These are phyloP conservation scores for Globisporangium okanoganense DNA, from an alignment of 352 stramenopile species.

Conservation along the genomic window DNA sequence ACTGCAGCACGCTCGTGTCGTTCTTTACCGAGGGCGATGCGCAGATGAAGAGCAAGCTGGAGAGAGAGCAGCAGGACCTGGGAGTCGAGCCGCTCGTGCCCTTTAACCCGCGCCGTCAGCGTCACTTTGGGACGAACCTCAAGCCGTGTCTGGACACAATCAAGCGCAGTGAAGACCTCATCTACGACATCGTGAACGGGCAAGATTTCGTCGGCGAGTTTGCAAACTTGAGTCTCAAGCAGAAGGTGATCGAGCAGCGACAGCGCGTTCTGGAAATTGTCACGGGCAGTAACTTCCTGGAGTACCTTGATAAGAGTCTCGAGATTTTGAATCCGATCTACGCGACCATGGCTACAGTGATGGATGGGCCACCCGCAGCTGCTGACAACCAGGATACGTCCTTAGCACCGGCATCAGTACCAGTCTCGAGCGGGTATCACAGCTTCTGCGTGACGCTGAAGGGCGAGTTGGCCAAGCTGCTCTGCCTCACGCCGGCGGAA, in stretches of 20 bases:
- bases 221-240: background rate
- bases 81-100: background rate
- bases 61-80: background rate
- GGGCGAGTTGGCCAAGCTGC: background rate
- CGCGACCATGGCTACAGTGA: background rate
- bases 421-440: conserved; percentile 8
- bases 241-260: background rate
- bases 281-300: conserved; percentile 1
- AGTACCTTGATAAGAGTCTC: conserved; percentile 10
- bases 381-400: background rate
- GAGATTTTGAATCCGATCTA: conserved; percentile 8
- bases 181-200: conserved; percentile 6
- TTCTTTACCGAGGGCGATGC: conserved; percentile 13
- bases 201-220: background rate
- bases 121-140: background rate
- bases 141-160: conserved; percentile 2
- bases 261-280: background rate
- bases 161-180: conserved; percentile 9
- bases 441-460: background rate
- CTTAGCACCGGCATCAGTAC: background rate
- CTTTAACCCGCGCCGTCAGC: background rate
- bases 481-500: background rate
- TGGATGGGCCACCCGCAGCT: background rate
- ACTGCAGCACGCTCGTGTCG: conserved; percentile 19
- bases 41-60: background rate